Percentiles rank a stretch among this genome's conserved stretches.
Conservation (phyloP, 352 stramenopile species). For the Globisporangium spiculum region DNA sequence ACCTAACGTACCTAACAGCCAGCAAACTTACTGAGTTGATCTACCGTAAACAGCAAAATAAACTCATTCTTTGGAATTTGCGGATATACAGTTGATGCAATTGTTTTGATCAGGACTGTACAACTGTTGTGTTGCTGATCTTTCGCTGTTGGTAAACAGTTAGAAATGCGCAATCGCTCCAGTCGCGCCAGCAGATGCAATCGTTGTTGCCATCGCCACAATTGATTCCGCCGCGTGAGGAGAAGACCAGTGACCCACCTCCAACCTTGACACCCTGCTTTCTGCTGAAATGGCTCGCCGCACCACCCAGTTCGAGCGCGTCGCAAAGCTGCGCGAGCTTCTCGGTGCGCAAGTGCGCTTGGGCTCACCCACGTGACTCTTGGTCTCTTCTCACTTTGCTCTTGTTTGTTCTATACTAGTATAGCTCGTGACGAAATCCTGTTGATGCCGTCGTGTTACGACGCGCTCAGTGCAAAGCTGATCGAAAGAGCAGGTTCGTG, state of each 20-base stretch:
- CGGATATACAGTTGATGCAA: too few relatives aligned
- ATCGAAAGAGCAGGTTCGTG: conserved; percentile 62
- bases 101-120: too few relatives aligned
- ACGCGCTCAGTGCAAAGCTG: conserved; percentile 88
- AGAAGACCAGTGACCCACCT: not conserved
- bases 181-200: not conserved
- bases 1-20: too few relatives aligned
- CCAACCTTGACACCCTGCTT: not conserved
- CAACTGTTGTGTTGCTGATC: not conserved
- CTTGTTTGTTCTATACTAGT: not conserved
- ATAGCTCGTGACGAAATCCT: conserved; percentile 58
- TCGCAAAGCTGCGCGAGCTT: conserved; percentile 46
- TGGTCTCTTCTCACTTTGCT: conserved; percentile 1
- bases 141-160: not conserved
- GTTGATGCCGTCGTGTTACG: conserved; percentile 89
- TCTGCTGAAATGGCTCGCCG: not conserved
- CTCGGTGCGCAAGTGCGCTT: conserved; percentile 24
- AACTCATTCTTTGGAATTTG: too few relatives aligned
- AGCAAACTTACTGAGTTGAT: too few relatives aligned
- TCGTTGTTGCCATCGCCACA: not conserved
- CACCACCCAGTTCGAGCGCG: conserved; percentile 42
- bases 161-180: conserved; percentile 5
- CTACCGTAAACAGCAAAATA: too few relatives aligned
- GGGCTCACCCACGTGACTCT: not conserved
- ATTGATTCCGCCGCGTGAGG: not conserved